Base-by-base conservation (phyloP, 306 rosid species). In the Parietaria judaica region DNA sequence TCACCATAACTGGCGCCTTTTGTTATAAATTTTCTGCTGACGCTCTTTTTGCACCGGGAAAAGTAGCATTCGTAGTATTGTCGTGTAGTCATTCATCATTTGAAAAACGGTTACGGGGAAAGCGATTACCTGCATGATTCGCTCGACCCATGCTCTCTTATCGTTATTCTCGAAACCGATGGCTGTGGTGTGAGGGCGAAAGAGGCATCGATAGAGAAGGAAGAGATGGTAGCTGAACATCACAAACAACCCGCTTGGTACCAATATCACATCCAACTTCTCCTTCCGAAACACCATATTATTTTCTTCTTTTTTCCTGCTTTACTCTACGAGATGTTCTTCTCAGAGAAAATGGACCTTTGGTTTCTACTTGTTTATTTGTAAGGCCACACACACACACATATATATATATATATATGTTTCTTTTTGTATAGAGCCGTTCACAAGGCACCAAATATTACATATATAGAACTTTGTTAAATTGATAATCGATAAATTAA, bases 91-190 rank as follows among this genome's bases (percentile, higher is more conserved):
- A 23, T 23, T 23, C 31, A 23, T 23, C 31, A 48, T 48, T 5
- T 6, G 11, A 64, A 41, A 36, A 38, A 57, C 51, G 49, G 44
- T 3, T 6, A 3, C 45, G 9, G 45, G n/a, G 45, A 5, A 41
- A 41, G 9, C 3, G 7, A 41, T 41, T 56, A 76, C 94, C 95
- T 79, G 75, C 95, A 86, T 85, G 56, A 86, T 73, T 73, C 76
- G 81, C 56, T 80, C 75, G 64, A 78, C 96, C 96, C 96, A 89
- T 36, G 79, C 79, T 74, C 58, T 79, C 46, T 78, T 86, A 75
- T 86, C 86, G 47, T 81, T 70, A 78, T 89, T 86, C 64, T 86
- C 90, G 67, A 79, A 83, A 39, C 96, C 96, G 77, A 83, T 59
- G 78, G 67, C 82, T 9, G 96, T 89, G 8, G 79, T 76, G 74